Conservation (phyloP, 768 basidiomycete genomes). For the Lyophyllum decastes region DNA sequence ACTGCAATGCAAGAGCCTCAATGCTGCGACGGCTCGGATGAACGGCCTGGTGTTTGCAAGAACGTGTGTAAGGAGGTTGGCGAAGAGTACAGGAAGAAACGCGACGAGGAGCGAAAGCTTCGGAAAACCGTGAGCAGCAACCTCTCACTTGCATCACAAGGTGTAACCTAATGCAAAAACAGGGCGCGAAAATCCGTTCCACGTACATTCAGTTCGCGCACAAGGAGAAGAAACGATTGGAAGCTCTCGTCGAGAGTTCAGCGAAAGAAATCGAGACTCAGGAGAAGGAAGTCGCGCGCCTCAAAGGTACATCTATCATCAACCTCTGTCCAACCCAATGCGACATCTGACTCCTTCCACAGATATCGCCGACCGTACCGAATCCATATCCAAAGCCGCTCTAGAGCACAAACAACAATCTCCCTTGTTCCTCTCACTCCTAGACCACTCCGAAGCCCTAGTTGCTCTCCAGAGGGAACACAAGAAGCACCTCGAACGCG, state of each 20-base stretch:
- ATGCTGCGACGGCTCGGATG: slow-evolving; percentile 97
- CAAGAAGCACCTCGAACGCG: slow-evolving; percentile 70
- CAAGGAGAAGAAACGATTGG: slow-evolving; percentile 86
- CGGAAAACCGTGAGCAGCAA: slow-evolving; percentile 67
- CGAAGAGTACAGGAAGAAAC: slow-evolving; percentile 61
- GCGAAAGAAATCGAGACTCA: slow-evolving; percentile 58
- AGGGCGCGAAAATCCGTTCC: slow-evolving; percentile 92
- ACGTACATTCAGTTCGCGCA: slow-evolving; percentile 86
- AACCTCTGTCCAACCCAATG: background rate
- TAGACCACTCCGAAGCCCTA: slow-evolving; percentile 74
- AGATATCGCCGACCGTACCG: slow-evolving; percentile 80
- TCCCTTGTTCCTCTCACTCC: slow-evolving; percentile 75
- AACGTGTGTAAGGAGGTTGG: slow-evolving; percentile 81
- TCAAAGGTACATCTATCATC: slow-evolving; percentile 52
- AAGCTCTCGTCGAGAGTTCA: slow-evolving; percentile 57
- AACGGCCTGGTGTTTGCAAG: slow-evolving; percentile 75
- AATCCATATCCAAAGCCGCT: slow-evolving; percentile 76
- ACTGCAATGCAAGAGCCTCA: slow-evolving; percentile 61
- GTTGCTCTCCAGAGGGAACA: slow-evolving; percentile 76
- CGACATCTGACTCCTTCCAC: background rate
- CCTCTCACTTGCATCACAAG: background rate
- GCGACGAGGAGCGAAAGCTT: slow-evolving; percentile 75
- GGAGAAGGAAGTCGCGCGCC: slow-evolving; percentile 71
- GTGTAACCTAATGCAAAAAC: background rate
- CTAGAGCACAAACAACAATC: slow-evolving; percentile 86